phyloP scores from a whole-genome alignment of 805 yeast species.

The Hanseniaspora meyeri region DNA sequence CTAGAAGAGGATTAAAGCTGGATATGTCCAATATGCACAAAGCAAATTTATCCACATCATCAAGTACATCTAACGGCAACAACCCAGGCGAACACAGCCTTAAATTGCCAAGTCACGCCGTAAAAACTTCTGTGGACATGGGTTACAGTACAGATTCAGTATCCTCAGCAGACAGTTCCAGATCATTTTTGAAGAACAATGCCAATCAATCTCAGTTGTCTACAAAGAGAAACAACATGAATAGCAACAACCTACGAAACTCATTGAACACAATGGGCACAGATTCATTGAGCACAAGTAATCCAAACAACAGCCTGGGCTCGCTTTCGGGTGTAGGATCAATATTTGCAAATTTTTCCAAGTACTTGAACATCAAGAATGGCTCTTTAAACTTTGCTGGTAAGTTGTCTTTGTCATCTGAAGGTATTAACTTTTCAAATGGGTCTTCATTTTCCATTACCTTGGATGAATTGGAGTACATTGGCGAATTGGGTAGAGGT shows the following conservation, averaged over 20 bases:
- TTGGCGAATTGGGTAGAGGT: constrained; percentile 87
- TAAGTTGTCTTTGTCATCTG: constrained; percentile 79
- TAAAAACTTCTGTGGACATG: not conserved
- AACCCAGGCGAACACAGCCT: not conserved
- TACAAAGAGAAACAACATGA: not conserved
- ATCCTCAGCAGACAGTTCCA: constrained; percentile 4
- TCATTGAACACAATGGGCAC: not conserved
- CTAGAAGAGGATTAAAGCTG: constrained; percentile 73
- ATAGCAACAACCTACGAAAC: not conserved
- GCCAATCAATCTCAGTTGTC: not conserved
- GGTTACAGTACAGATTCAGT: constrained; percentile 5
- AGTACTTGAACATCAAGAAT: constrained; percentile 80
- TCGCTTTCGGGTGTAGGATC: constrained; percentile 19
- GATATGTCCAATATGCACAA: constrained; percentile 12
- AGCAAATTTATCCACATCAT: not conserved
- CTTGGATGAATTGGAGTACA: constrained; percentile 66
- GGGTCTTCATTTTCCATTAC: constrained; percentile 82
- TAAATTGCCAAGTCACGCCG: not conserved
- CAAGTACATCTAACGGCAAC: not conserved
- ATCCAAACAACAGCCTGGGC: not conserved
- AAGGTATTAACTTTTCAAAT: constrained; percentile 80
- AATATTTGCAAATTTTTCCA: constrained; percentile 68
- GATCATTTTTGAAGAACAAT: not conserved
- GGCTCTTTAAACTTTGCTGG: constrained; percentile 89
- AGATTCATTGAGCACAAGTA: constrained; percentile 16